A percentile compares a stretch with the other conserved stretches of the same genome.
phyloP scores from a whole-genome alignment of 2,329 filamentous ascomycete genomes.

The Huntiella savannae region DNA sequence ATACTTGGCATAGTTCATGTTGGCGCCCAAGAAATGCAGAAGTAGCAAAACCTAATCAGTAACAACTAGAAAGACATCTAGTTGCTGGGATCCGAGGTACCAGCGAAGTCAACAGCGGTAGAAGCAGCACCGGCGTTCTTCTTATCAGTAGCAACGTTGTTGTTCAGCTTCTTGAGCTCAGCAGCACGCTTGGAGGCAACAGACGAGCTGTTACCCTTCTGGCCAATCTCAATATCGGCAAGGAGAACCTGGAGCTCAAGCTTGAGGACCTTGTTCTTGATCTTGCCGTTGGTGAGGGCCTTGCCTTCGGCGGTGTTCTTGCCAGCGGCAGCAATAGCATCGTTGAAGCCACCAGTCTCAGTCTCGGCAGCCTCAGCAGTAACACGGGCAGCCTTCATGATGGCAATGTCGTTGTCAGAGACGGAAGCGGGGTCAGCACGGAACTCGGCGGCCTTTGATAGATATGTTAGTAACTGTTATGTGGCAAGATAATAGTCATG shows the following conservation, averaged over 20 bases:
- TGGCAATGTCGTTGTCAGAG: slow-evolving; percentile 27
- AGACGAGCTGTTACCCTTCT: slow-evolving; percentile 19
- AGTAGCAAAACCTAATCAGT: background rate
- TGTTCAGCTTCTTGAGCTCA: slow-evolving; percentile 33
- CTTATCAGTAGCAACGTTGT: slow-evolving; percentile 26
- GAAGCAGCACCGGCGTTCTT: slow-evolving; percentile 19
- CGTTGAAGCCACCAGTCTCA: slow-evolving; percentile 29
- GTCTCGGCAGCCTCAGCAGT: slow-evolving; percentile 36
- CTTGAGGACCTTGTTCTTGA: slow-evolving; percentile 43
- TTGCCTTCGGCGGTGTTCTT: slow-evolving; percentile 21
- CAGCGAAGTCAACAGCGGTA: slow-evolving; percentile 20
- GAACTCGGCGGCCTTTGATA: slow-evolving; percentile 20
- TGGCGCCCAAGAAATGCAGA: background rate
- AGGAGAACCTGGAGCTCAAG: slow-evolving; percentile 30
- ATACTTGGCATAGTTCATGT: background rate
- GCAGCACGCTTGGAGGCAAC: slow-evolving; percentile 11
- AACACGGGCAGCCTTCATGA: slow-evolving; percentile 29
- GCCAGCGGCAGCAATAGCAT: slow-evolving; percentile 27
- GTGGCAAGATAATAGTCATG: background rate
- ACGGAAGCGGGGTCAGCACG: slow-evolving; percentile 26
- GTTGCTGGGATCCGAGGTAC: slow-evolving; percentile 7
- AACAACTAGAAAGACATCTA: slow-evolving; percentile 1
- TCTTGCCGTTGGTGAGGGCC: slow-evolving; percentile 32
- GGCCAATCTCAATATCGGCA: slow-evolving; percentile 27
- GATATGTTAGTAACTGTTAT: background rate